phyloP scores from a whole-genome alignment of 441 rosid genomes.

The Brassica hybrid region DNA sequence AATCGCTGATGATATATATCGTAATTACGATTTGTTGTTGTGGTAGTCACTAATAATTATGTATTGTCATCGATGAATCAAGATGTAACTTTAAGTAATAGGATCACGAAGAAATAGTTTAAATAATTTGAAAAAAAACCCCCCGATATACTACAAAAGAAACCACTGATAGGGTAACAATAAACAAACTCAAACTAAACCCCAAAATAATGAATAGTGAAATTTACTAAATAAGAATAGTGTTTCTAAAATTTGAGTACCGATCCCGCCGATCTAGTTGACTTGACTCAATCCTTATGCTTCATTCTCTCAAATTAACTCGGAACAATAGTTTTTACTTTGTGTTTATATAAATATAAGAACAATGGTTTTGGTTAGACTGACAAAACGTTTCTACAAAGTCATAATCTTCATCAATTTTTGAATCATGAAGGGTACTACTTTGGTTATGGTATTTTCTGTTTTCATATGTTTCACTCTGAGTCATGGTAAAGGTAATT shows the following conservation, averaged over 20 bases:
- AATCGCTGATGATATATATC: background rate
- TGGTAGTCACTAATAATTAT: background rate
- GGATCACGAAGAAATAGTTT: background rate
- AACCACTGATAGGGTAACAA: background rate
- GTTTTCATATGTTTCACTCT: conserved; percentile 9
- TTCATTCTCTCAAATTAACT: background rate
- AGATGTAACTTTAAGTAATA: background rate
- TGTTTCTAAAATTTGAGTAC: no score
- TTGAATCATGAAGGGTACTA: conserved; percentile 9
- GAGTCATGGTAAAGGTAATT: conserved; percentile 15
- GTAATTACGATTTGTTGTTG: background rate
- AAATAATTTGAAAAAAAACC: background rate
- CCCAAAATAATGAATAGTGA: no score
- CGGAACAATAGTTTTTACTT: background rate
- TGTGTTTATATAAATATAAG: background rate
- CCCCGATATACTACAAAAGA: background rate
- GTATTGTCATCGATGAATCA: background rate
- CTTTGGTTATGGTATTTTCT: conserved; percentile 1
- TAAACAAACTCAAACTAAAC: background rate
- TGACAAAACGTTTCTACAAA: background rate
- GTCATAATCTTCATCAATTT: background rate
- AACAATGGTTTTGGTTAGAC: background rate
- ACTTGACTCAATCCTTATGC: conserved; percentile 13
- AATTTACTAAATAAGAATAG: no score
- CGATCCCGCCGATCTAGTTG: no score